Conservation (phyloP, 352 stramenopile genomes). For the Chrysophaeum taylorii region DNA sequence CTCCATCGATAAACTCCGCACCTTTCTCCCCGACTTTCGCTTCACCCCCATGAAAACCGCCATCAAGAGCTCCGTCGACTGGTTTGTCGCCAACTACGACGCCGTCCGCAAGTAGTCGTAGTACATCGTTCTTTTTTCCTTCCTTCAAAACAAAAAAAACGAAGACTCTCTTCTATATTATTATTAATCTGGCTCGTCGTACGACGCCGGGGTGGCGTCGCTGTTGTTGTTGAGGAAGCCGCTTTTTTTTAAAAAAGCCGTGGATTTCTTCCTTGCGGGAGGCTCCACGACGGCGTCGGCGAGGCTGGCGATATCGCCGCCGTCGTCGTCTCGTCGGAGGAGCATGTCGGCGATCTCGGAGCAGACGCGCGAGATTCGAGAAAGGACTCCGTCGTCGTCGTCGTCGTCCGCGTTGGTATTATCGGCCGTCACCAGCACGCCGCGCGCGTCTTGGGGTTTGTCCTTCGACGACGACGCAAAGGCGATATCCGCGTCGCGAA, state of each 20-base stretch:
- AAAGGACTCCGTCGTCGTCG: neutral
- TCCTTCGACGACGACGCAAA: neutral
- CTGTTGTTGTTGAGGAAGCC: too few relatives aligned
- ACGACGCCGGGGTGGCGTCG: too few relatives aligned
- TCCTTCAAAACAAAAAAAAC: too few relatives aligned
- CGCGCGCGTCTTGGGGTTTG: too few relatives aligned
- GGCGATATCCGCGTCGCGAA: neutral
- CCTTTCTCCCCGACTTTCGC: constrained; percentile 74
- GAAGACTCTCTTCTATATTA: too few relatives aligned
- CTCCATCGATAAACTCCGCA: constrained; percentile 84
- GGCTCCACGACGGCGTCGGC: too few relatives aligned
- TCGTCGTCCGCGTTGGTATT: neutral
- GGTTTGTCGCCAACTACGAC: constrained; percentile 74
- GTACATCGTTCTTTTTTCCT: too few relatives aligned
- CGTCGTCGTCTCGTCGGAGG: neutral
- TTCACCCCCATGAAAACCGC: constrained; percentile 86
- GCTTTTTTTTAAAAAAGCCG: too few relatives aligned
- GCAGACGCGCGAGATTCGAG: neutral
- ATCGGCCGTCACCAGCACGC: neutral
- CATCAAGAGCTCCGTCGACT: constrained; percentile 62
- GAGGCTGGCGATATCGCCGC: too few relatives aligned
- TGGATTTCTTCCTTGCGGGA: too few relatives aligned
- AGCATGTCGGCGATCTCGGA: neutral
- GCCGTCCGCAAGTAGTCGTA: constrained; percentile 54
- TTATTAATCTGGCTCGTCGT: too few relatives aligned